phyloP scores from a whole-genome alignment of 306 rosid genomes.

The Prinsepia uniflora region DNA sequence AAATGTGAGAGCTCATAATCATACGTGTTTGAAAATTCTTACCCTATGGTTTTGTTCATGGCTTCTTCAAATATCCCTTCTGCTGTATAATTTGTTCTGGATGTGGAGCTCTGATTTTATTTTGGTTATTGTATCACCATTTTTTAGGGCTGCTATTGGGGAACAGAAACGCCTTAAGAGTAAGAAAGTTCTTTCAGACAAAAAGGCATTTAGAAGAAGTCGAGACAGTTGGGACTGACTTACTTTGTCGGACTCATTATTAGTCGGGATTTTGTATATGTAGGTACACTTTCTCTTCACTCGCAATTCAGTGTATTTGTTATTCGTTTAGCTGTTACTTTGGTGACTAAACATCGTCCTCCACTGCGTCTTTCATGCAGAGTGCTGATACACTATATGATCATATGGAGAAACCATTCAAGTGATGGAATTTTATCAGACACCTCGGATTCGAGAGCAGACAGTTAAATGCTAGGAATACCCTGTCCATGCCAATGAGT shows the following conservation, averaged over 20 bases:
- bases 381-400: not conserved
- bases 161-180: conserved; percentile 90
- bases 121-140: conserved; percentile 21
- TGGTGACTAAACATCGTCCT: too few relatives aligned
- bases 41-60: not conserved
- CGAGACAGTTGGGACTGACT: conserved; percentile 70
- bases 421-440: not conserved
- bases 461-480: not conserved
- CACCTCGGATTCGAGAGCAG: conserved; percentile 7
- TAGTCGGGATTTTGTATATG: not conserved
- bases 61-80: not conserved
- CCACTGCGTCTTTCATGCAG: not conserved
- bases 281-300: not conserved
- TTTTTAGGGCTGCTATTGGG: conserved; percentile 78
- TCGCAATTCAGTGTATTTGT: not conserved
- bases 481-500: not conserved
- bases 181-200: conserved; percentile 78
- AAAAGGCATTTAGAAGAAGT: conserved; percentile 78
- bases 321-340: not conserved
- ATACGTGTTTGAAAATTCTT: conserved; percentile 13
- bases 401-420: conserved; percentile 4
- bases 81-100: conserved; percentile 17
- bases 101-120: conserved; percentile 17
- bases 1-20: conserved; percentile 51
- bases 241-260: not conserved